These are phyloP conservation scores for Jamesozyma hellenica DNA, from an alignment of 805 yeast species.

Conservation along the genomic window DNA sequence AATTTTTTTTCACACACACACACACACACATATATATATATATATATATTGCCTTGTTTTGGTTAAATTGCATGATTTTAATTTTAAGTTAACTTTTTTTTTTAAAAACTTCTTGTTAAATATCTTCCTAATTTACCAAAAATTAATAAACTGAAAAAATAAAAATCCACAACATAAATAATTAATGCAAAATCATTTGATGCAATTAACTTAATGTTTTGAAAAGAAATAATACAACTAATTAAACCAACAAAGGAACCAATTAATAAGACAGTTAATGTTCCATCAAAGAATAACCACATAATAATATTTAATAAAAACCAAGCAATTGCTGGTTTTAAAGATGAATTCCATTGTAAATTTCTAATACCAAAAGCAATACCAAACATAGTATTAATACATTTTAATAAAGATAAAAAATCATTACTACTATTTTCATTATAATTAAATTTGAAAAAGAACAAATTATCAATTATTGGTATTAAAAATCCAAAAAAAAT, in stretches of 20 bases:
- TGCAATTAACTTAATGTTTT: neutral
- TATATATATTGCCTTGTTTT: too few species aligned
- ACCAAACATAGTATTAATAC: constrained; percentile 50
- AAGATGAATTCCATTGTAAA: constrained; percentile 53
- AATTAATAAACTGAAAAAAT: constrained; percentile 53
- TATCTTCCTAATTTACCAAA: constrained; percentile 62
- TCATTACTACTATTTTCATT: constrained; percentile 2
- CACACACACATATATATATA: constrained; percentile 1
- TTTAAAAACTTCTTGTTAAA: constrained; percentile 25
- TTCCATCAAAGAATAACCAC: constrained; percentile 57
- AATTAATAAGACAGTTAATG: constrained; percentile 42
- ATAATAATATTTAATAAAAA: constrained; percentile 49
- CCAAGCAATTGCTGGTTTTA: constrained; percentile 57
- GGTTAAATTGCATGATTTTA: too few species aligned
- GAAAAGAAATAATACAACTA: constrained; percentile 11
- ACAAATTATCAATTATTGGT: constrained; percentile 32
- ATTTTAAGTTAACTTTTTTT: too few species aligned
- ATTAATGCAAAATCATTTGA: constrained; percentile 3
- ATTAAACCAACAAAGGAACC: constrained; percentile 23
- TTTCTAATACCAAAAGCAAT: constrained; percentile 57
- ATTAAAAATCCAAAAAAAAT: constrained; percentile 45
- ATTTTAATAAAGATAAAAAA: constrained; percentile 37
- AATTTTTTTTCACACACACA: too few species aligned
- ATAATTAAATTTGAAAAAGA: neutral
- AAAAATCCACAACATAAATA: constrained; percentile 36